Evolutionary conservation across 2,329 filamentous ascomycete species (phyloP), one percentile per base, ranked within the genome.

Genomic region (Lasiodiplodia gonubiensis): DNA sequence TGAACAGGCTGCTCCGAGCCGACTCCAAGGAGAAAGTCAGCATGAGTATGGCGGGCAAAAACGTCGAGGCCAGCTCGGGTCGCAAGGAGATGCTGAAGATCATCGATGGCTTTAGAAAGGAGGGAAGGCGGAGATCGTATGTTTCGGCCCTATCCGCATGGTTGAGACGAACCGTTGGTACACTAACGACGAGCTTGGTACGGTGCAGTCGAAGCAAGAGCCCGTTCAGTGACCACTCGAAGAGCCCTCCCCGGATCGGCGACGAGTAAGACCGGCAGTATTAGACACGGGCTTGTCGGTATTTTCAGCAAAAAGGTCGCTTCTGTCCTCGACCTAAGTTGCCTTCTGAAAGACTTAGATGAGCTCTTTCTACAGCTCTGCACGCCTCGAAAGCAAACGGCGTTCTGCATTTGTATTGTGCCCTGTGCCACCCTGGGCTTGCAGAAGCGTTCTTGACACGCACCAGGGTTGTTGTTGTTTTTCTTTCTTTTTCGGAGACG

Each of bases 41-140:
- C 70, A 98, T 99, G 95, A 95, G 92, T 75, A 91, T 98, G 86
- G 89, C 87, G 5, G 92, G 92, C 27, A 93, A 93, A 77, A 86
- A 90, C 74, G 89, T 98, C 61, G 92, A 97, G 80, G 92, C 93
- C 4, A 81, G 83, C 52, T 89, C 90, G 5, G 93, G 92, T 1
- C 85, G 95, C 64, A 96, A 96, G 79, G 92, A 97, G 78, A 98
- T 99, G 88, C 80, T 96, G 70, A 89, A 88, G 75, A 94, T 95
- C 46, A 96, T 98, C 71, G 93, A 97, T 73, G 89, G 85, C 42
- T 87, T 96, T 74, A 88, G 93, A 68, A 93, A 93, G 78, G 94
- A 97, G 78, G 94, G 92, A 79, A 86, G 92, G 72, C 86, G 94
- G 76, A 85, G 90, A 83, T 93, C 91, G 90, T 93, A 82, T 84